These are phyloP conservation scores for Pleurotus tuoliensis DNA, from an alignment of 768 basidiomycete genomes.

Conservation along the genomic window DNA sequence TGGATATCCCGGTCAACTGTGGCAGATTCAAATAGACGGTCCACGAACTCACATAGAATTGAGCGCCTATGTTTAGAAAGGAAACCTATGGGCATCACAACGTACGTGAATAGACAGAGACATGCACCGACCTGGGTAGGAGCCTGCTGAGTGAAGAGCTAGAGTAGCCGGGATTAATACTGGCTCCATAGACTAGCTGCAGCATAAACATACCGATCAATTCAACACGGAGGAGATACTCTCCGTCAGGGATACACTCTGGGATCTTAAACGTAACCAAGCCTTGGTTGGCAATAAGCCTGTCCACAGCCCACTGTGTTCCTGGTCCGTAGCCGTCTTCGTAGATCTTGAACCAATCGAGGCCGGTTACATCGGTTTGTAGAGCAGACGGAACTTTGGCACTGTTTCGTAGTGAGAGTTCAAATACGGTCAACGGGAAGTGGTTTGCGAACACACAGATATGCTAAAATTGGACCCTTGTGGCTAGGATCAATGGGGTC, in stretches of 20 bases:
- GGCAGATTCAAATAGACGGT: background rate
- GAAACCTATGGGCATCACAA: background rate
- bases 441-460: constrained; percentile 33
- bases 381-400: constrained; percentile 29
- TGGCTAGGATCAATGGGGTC: constrained; percentile 51
- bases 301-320: constrained; percentile 36
- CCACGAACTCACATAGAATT: background rate
- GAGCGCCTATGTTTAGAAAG: background rate
- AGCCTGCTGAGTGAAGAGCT: constrained; percentile 3
- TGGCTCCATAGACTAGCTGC: background rate
- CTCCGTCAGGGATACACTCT: constrained; percentile 12
- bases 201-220: background rate
- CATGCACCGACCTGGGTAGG: background rate
- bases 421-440: background rate
- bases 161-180: background rate
- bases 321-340: constrained; percentile 28
- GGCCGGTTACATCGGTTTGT: constrained; percentile 30
- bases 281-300: constrained; percentile 36
- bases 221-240: constrained; percentile 10
- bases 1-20: no score
- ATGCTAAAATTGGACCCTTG: constrained; percentile 49
- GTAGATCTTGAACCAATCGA: constrained; percentile 44
- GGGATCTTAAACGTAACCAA: constrained; percentile 32
- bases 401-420: constrained; percentile 20
- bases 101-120: no score